Base-by-base conservation (phyloP, 495 filamentous ascomycete species). In the Tuber calosporum region DNA sequence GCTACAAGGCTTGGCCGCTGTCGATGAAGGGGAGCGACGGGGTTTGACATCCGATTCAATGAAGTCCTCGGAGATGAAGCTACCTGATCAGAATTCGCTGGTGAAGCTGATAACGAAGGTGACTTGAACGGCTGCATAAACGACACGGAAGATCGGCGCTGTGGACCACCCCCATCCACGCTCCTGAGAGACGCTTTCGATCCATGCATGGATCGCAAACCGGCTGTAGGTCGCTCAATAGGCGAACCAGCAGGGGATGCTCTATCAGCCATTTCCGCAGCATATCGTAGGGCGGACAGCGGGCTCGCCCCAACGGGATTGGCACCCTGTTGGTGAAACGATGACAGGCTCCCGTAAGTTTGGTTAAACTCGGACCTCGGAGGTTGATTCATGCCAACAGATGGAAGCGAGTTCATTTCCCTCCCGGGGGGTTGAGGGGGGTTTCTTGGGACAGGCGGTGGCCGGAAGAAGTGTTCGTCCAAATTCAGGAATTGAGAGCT, bases 401-500 rank as follows among this genome's bases (percentile, higher is more conserved):
- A 81, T 17, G 91, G 93, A 69, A 93, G 83, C n/a, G 93, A 96
- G 72, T 92, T 93, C 66, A 90, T 84, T 71, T 93, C 72, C 69
- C 78, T 76, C 41, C 73, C 76, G 68, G 39, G 70, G 69, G 82
- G 78, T 37, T 81, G 80, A 7, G 79, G 74, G 45, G 77, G 69
- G 34, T 70, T 79, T 67, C 79, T 74, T 71, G 79, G 79, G 43
- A 79, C 74, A n/a, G 83, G 84, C 26, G 94, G 82, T 13, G 92
- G 92, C 69, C 88, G 88, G 82, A 96, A 95, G 78, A 90, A 92
- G 53, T 91, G 89, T 80, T 97, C 93, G 79, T 97, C 94, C 22
- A 91, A 87, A 22, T 93, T 92, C 88, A 97, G 94, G 80, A 95
- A 93, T n/a, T 91, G 90, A n/a, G 93, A 97, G 83, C 94, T 97